A percentile compares a stretch with the other conserved stretches of the same genome.
Conservation (phyloP, 306 rosid species). For the Senna siamea region DNA sequence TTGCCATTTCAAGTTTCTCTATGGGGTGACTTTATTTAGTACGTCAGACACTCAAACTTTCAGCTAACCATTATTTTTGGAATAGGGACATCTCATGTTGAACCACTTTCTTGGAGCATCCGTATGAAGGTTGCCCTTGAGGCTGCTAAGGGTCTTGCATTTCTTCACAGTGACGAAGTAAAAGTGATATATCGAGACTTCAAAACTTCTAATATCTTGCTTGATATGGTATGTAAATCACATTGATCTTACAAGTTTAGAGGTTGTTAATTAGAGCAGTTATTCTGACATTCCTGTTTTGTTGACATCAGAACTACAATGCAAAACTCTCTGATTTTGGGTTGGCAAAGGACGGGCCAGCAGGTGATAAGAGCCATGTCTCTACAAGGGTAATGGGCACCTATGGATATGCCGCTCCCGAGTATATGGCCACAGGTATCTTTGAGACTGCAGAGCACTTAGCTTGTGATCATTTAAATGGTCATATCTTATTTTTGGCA, state of each 20-base stretch:
- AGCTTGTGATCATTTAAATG: conserved; percentile 18
- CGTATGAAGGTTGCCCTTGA: conserved; percentile 88
- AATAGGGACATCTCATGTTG: conserved; percentile 82
- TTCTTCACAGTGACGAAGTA: conserved; percentile 90
- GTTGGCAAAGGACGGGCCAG: conserved; percentile 96
- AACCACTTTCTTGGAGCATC: conserved; percentile 87
- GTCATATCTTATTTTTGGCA: conserved; percentile 12
- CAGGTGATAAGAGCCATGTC: conserved; percentile 82
- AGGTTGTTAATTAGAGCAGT: conserved; percentile 29
- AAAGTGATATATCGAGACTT: conserved; percentile 94
- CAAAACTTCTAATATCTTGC: conserved; percentile 80
- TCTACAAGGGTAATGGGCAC: conserved; percentile 99
- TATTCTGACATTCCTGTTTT: conserved; percentile 32
- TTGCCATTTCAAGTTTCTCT: conserved; percentile 30
- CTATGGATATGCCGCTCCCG: conserved; percentile 97
- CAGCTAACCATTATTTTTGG: conserved; percentile 29
- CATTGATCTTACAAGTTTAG: conserved; percentile 5
- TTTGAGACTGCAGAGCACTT: conserved; percentile 18
- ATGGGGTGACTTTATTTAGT: conserved; percentile 10
- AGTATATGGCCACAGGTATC: conserved; percentile 95
- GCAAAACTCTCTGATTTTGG: conserved; percentile 98
- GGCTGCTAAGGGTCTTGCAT: conserved; percentile 95
- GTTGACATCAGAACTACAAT: conserved; percentile 59
- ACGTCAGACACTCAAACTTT: conserved; percentile 12
- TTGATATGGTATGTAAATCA: conserved; percentile 65